A percentile compares a stretch with the other conserved stretches of the same genome.
Evolutionary conservation across 495 filamentous ascomycete species (phyloP).

Genomic region (Darksidea phi): DNA sequence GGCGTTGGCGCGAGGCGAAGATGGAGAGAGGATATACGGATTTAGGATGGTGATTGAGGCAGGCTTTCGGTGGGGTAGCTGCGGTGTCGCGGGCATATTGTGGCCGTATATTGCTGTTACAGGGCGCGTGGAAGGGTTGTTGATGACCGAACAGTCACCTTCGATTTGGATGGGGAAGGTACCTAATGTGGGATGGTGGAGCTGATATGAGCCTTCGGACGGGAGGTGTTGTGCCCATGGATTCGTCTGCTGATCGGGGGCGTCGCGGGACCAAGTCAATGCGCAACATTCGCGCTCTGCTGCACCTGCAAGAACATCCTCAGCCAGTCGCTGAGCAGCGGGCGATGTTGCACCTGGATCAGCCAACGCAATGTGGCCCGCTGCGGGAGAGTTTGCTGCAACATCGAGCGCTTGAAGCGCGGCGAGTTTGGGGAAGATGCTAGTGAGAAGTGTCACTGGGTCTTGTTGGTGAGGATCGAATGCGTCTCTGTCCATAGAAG

Average conservation of each 20-base stretch:
- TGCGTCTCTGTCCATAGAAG: conserved; percentile 25
- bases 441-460: conserved; percentile 56
- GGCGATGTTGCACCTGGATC: conserved; percentile 47
- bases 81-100: conserved; percentile 25
- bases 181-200: conserved; percentile 66
- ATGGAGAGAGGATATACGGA: conserved; percentile 33
- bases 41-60: conserved; percentile 36
- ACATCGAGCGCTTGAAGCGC: conserved; percentile 68
- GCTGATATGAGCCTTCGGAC: conserved; percentile 59
- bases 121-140: conserved; percentile 33
- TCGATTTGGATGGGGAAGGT: conserved; percentile 44
- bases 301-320: conserved; percentile 59
- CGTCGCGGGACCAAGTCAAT: conserved; percentile 56
- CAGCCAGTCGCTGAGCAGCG: conserved; percentile 46
- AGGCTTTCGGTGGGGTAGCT: conserved; percentile 10
- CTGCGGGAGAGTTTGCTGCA: conserved; percentile 50
- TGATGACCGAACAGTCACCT: conserved; percentile 49
- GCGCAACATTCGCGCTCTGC: conserved; percentile 71
- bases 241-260: conserved; percentile 25
- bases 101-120: conserved; percentile 34
- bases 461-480: conserved; percentile 40
- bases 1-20: conserved; percentile 23
- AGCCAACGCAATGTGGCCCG: conserved; percentile 44
- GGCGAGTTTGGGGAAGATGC: conserved; percentile 69
- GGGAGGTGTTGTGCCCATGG: conserved; percentile 44